Evolutionary conservation across 2,329 filamentous ascomycete genomes (phyloP), one percentile per base, ranked within the genome.

Genomic region (Aspergillus arachidicola): DNA sequence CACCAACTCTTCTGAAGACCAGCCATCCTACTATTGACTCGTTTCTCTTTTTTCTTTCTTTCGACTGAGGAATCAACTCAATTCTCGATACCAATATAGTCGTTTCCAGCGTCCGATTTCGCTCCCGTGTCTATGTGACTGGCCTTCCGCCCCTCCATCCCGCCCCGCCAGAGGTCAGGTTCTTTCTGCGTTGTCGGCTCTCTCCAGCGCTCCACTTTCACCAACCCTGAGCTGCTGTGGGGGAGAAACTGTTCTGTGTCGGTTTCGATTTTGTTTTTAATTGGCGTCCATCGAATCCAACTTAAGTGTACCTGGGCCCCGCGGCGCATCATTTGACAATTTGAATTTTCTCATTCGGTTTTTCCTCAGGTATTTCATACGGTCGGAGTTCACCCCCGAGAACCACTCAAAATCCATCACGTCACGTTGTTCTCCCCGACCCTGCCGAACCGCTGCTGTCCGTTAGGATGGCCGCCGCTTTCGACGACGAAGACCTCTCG

Each of bases 401-500:
- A 56, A 45, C 57, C 59, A 43, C 55, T 54, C 48, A 65, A 72
- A 73, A 75, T 75, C 72, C 68, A 74, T 75, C 72, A 76, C 75
- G 75, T 77, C 75, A 76, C 74, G 72, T 71, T 75, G 71, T 71
- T 75, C 68, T 69, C 70, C 67, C 70, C 63, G 61, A 58, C 59
- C 59, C 60, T 43, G 46, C 58, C 59, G 60, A 59, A 62, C 57
- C 53, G 57, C 54, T 46, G 46, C 57, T 57, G 45, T 58, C 60
- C 57, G 55, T 55, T 64, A 74, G 66, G 66, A 79, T 79, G 76
- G 76, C 76, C 61, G 75, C 76, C 64, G 76, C 76, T 71, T 91
- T 91, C 78, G 90, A 94, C 76, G 91, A 93, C 78, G 91, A 93
- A 82, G 91, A 94, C 81, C 88, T 94, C 69, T 91, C 91, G 79